Evolutionary conservation across 1,284 basidiomycete species (phyloP).

Genomic region (Microbotryomycetes sp.): DNA sequence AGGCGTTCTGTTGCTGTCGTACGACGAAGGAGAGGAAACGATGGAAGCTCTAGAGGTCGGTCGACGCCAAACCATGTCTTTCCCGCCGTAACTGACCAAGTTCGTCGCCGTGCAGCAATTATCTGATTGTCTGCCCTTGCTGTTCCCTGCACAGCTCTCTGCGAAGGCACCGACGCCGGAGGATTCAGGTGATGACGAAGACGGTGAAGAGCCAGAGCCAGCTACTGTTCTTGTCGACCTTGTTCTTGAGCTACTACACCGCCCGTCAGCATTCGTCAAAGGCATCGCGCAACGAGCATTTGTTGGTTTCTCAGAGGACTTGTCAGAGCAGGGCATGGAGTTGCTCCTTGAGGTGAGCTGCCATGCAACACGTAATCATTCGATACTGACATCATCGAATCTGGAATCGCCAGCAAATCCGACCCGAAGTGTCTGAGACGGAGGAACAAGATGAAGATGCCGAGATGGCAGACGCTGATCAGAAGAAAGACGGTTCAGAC

Average conservation of each 20-base stretch:
- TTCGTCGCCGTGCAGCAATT: slow-evolving; percentile 14
- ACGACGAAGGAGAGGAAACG: slow-evolving; percentile 57
- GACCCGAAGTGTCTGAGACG: slow-evolving; percentile 42
- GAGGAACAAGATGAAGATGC: slow-evolving; percentile 47
- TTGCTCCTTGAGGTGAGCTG: slow-evolving; percentile 70
- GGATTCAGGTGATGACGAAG: slow-evolving; percentile 44
- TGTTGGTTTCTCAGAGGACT: slow-evolving; percentile 60
- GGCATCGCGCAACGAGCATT: slow-evolving; percentile 77
- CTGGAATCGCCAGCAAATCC: slow-evolving; percentile 62
- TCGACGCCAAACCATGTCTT: slow-evolving; percentile 9
- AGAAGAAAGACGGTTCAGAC: slow-evolving; percentile 40
- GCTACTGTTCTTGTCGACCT: slow-evolving; percentile 81
- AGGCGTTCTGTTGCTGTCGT: slow-evolving; percentile 60
- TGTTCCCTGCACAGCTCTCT: slow-evolving; percentile 38
- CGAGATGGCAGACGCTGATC: slow-evolving; percentile 44
- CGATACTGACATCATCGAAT: slow-evolving; percentile 12
- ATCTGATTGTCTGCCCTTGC: slow-evolving; percentile 25
- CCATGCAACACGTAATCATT: slow-evolving; percentile 11
- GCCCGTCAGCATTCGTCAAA: slow-evolving; percentile 73
- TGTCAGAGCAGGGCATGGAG: slow-evolving; percentile 69
- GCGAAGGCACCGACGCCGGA: slow-evolving; percentile 22
- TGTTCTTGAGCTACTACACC: slow-evolving; percentile 81
- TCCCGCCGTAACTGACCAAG: no score
- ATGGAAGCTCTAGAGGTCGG: slow-evolving; percentile 59
- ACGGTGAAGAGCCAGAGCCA: slow-evolving; percentile 50